phyloP scores from a whole-genome alignment of 352 stramenopile species.

The Pythium rishiriense region DNA sequence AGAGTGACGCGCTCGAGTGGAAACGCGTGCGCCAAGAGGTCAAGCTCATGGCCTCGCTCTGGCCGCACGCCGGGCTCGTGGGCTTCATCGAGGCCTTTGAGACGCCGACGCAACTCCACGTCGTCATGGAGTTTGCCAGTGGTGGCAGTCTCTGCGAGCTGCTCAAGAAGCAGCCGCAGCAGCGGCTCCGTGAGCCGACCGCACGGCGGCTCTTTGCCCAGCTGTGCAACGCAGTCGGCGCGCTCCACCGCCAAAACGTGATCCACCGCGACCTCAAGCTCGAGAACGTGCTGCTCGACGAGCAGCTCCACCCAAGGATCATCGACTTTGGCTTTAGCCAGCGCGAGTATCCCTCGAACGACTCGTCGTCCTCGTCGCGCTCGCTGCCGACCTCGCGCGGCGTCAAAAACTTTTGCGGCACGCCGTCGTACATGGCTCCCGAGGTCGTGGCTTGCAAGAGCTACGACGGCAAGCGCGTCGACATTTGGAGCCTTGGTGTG shows the following conservation, averaged over 20 bases:
- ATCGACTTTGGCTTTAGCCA: constrained; percentile 80
- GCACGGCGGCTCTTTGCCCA: constrained; percentile 46
- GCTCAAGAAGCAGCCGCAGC: constrained; percentile 30
- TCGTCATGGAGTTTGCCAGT: constrained; percentile 52
- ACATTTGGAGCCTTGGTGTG: constrained; percentile 65
- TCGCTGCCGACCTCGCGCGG: constrained; percentile 10
- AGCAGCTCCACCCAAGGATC: constrained; percentile 33
- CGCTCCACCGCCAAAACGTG: constrained; percentile 52
- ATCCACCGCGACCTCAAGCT: constrained; percentile 80
- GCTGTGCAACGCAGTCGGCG: constrained; percentile 35
- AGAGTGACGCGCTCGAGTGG: constrained; percentile 51
- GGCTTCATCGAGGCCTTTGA: constrained; percentile 65
- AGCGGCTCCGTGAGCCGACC: constrained; percentile 37
- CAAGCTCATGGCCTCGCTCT: constrained; percentile 42
- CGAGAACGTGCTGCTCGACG: constrained; percentile 70
- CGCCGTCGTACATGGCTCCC: constrained; percentile 77
- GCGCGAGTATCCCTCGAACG: constrained; percentile 30
- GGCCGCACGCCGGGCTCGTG: constrained; percentile 43
- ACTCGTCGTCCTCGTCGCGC: too few relatives aligned
- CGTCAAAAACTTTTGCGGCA: constrained; percentile 79
- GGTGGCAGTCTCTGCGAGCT: constrained; percentile 50
- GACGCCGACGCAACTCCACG: constrained; percentile 50
- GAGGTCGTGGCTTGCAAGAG: constrained; percentile 56
- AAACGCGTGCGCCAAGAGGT: constrained; percentile 59
- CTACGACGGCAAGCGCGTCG: constrained; percentile 55